These are phyloP conservation scores for Galium porrigens DNA, from an alignment of 305 asterid genomes.

Conservation along the genomic window DNA sequence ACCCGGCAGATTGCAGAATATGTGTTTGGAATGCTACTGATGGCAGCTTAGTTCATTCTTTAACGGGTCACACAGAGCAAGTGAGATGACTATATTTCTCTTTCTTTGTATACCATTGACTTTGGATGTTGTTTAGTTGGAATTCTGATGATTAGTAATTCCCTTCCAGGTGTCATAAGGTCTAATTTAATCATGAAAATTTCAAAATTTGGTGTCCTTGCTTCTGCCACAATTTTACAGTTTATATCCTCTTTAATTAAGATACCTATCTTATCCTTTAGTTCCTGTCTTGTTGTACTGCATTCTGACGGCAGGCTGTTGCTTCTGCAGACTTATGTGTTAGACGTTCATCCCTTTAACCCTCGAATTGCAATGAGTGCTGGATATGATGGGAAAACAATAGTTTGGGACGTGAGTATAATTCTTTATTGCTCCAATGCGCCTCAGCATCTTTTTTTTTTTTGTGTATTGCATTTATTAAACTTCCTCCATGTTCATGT, in stretches of 20 bases:
- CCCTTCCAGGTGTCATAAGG: too few species aligned
- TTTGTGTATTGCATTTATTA: not conserved
- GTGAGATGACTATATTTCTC: conserved; percentile 1
- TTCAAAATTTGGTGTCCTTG: too few species aligned
- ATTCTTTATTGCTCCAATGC: conserved; percentile 16
- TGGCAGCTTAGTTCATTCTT: conserved; percentile 96
- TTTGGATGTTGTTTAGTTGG: not conserved
- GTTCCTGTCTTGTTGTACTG: not conserved
- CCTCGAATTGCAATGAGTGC: conserved; percentile 99
- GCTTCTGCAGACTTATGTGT: conserved; percentile 57
- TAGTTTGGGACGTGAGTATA: conserved; percentile 90
- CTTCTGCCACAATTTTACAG: not conserved
- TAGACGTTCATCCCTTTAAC: conserved; percentile 97
- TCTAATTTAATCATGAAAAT: too few species aligned
- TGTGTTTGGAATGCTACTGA: conserved; percentile 99
- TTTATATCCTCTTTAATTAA: not conserved
- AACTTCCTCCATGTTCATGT: conserved; percentile 19
- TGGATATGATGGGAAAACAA: conserved; percentile 96
- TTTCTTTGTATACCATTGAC: not conserved
- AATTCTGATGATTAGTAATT: not conserved
- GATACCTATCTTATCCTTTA: not conserved
- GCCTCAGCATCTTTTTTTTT: conserved; percentile 8
- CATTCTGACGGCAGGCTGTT: conserved; percentile 7
- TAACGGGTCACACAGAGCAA: conserved; percentile 57
- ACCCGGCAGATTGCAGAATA: conserved; percentile 64